Conservation (phyloP, 202 grass and related monocot species). For the Hordeum pubiflorum region DNA sequence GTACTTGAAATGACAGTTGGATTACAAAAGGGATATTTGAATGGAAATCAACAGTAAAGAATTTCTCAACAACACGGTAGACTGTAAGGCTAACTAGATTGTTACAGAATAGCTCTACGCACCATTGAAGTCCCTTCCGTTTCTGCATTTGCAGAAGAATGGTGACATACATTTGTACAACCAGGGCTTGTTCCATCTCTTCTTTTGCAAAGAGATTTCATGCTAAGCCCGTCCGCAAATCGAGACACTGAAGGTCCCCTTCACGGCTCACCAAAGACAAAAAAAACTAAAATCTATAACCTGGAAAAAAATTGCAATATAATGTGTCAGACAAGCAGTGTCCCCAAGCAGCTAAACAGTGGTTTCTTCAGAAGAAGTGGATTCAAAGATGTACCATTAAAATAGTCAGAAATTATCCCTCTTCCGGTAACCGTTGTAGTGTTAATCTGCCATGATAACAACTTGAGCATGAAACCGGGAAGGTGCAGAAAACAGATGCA, state of each 20-base stretch:
- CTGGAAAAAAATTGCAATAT: slow-evolving; percentile 10
- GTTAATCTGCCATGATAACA: slow-evolving; percentile 33
- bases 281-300: slow-evolving; percentile 1
- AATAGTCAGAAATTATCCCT: slow-evolving; percentile 36
- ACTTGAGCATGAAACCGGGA: slow-evolving; percentile 8
- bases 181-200: slow-evolving; percentile 24
- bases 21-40: background rate
- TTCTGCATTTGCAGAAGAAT: slow-evolving; percentile 14
- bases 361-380: background rate
- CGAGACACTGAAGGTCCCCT: background rate
- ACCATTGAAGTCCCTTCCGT: slow-evolving; percentile 4
- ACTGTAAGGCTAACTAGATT: slow-evolving; percentile 21
- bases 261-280: background rate
- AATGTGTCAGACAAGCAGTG: slow-evolving; percentile 10
- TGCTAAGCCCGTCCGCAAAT: slow-evolving; percentile 16
- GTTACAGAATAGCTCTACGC: slow-evolving; percentile 33
- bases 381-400: slow-evolving; percentile 31
- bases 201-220: slow-evolving; percentile 30
- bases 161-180: slow-evolving; percentile 43
- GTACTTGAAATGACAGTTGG: background rate
- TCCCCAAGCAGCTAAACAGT: background rate
- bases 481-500: background rate
- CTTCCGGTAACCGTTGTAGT: slow-evolving; percentile 37
- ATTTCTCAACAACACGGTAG: background rate
- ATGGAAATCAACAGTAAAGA: background rate